Percentiles rank a stretch among this genome's conserved stretches.
Evolutionary conservation across 306 rosid species (phyloP).

Genomic region (Fagus sylvatica): DNA sequence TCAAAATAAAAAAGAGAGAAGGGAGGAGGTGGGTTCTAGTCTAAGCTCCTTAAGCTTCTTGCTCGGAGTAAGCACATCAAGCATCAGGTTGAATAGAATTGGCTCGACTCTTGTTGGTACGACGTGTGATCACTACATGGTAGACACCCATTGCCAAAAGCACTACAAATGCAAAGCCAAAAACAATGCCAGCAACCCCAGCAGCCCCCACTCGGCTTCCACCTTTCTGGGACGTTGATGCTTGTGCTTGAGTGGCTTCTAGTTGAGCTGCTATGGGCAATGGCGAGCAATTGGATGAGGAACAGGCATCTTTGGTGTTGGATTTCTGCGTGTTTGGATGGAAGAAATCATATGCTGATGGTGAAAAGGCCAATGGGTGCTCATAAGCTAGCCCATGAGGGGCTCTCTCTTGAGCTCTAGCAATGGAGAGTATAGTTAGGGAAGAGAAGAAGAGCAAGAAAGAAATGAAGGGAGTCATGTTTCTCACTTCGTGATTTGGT

Average conservation of each 20-base stretch:
- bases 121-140: conserved; percentile 50
- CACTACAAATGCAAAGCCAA: conserved; percentile 60
- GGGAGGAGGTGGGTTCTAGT: neutral
- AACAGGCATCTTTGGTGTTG: conserved; percentile 47
- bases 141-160: conserved; percentile 63
- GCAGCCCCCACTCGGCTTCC: conserved; percentile 44
- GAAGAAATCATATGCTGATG: conserved; percentile 80
- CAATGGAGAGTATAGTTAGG: conserved; percentile 43
- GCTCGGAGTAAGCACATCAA: conserved; percentile 26
- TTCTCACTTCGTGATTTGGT: conserved; percentile 20
- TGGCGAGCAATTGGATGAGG: conserved; percentile 64
- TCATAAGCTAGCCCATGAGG: conserved; percentile 77
- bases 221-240: conserved; percentile 23
- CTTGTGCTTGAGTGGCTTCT: conserved; percentile 49
- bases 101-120: conserved; percentile 50
- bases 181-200: conserved; percentile 55
- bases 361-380: conserved; percentile 60
- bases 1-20: neutral
- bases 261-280: conserved; percentile 74
- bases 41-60: conserved; percentile 2
- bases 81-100: conserved; percentile 45
- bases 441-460: conserved; percentile 45
- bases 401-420: conserved; percentile 69
- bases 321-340: conserved; percentile 59
- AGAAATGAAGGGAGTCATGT: conserved; percentile 39